Conservation (phyloP, 345 rosid species). For the Leavenworthia alabamica region DNA sequence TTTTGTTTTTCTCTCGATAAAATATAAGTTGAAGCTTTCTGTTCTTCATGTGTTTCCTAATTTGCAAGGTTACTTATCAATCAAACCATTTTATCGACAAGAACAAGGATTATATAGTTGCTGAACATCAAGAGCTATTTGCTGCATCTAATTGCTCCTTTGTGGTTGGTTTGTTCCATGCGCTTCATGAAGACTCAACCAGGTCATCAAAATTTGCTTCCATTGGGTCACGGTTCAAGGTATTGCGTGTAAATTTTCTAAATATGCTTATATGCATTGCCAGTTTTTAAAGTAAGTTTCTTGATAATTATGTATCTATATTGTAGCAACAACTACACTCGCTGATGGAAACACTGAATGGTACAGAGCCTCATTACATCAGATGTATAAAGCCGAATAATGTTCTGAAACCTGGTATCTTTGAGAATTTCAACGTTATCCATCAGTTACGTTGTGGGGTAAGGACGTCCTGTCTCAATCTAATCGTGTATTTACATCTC, state of each 20-base stretch:
- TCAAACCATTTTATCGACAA: slow-evolving; percentile 83
- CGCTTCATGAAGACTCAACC: slow-evolving; percentile 77
- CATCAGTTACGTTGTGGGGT: slow-evolving; percentile 99
- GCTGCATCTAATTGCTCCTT: slow-evolving; percentile 71
- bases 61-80: slow-evolving; percentile 61
- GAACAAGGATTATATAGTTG: slow-evolving; percentile 91
- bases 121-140: slow-evolving; percentile 88
- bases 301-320: slow-evolving; percentile 15
- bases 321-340: slow-evolving; percentile 97
- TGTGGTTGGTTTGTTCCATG: slow-evolving; percentile 70
- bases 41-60: slow-evolving; percentile 7
- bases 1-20: neutral
- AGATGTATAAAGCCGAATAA: slow-evolving; percentile 99
- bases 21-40: neutral
- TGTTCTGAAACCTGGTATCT: slow-evolving; percentile 75
- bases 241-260: slow-evolving; percentile 26
- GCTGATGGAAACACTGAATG: slow-evolving; percentile 85
- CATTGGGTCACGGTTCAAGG: slow-evolving; percentile 90
- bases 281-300: neutral
- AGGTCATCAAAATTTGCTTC: slow-evolving; percentile 95
- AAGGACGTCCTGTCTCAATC: slow-evolving; percentile 37
- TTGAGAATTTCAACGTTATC: slow-evolving; percentile 81
- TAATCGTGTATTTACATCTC: neutral
- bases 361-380: slow-evolving; percentile 94
- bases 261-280: neutral